Evolutionary conservation across 2,329 filamentous ascomycete species (phyloP), one percentile per base, ranked within the genome.

Genomic region (Sporothrix variecibatus): DNA sequence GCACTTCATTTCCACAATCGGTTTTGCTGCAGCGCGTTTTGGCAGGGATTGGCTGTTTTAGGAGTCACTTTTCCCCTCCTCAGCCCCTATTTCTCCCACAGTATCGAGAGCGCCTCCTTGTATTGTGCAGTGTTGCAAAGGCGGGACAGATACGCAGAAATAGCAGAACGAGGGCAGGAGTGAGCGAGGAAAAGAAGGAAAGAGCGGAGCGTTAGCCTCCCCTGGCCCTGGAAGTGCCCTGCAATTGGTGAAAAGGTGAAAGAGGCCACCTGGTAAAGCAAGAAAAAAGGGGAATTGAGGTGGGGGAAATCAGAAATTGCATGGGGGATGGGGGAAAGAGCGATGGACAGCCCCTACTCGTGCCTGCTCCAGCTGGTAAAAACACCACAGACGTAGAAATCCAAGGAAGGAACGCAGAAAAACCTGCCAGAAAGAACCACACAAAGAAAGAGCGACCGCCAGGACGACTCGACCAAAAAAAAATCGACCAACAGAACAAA

Each of bases 361-460:
- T 49, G 43, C 43, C 43, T 49, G 43, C 43, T 49, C 15, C 15
- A 49, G 43, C 20, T 20, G 43, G 43, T 68, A 71, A 74, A 73
- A 62, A 71, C 46, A 69, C 67, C 67, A 53, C 46, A 53, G 46
- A 38, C 28, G 28, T 26, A 12, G 46, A 53, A 34, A 56, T 34
- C 26, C 5, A 65, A 26, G 64, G 65, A 51, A 53, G 31, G 67
- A 53, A 51, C 67, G 67, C 67, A 65, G 49, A 51, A 28, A 72
- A 46, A 56, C 46, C 20, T 8, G 31, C n/a, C 20, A 64, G 11
- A 71, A n/a, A 56, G 26, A 23, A 56, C 51, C 23, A 60, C 20
- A 70, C 17, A 60, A 75, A 64, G 43, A 68, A 56, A 58, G 40
- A 71, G 46, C 46, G 72, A 67, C 68, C 3, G 72, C 49, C 68